These are phyloP conservation scores for Carpinus fangiana DNA, from an alignment of 306 rosid species.

Conservation along the genomic window DNA sequence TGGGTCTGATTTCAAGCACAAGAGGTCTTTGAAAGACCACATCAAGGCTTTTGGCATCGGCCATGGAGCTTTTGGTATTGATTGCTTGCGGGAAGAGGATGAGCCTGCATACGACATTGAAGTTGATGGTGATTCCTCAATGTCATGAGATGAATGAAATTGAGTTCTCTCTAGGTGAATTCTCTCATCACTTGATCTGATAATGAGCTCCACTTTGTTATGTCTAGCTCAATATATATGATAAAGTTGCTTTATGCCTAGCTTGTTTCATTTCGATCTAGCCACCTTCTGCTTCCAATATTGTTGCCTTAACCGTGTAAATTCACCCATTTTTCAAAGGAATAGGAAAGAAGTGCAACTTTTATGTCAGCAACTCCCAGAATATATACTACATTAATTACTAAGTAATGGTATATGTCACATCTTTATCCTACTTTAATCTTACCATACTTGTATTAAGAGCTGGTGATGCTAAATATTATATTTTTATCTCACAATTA, in stretches of 20 bases:
- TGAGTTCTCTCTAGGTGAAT: neutral
- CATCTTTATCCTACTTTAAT: too few relatives aligned
- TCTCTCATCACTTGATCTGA: neutral
- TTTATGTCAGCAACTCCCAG: neutral
- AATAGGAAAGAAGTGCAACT: neutral
- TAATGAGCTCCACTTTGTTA: neutral
- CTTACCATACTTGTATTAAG: too few relatives aligned
- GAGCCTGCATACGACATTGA: conserved; percentile 44
- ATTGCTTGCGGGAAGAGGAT: conserved; percentile 39
- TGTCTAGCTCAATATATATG: neutral
- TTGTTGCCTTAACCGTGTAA: neutral
- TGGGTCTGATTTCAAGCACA: conserved; percentile 76
- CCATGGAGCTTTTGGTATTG: conserved; percentile 37
- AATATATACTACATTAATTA: too few relatives aligned
- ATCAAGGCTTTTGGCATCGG: conserved; percentile 54
- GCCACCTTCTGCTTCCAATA: neutral
- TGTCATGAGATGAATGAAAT: neutral
- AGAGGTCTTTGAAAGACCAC: conserved; percentile 69
- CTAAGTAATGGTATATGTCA: too few relatives aligned
- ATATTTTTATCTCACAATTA: too few relatives aligned
- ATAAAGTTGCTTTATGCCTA: neutral
- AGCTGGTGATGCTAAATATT: too few relatives aligned
- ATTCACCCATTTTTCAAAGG: neutral
- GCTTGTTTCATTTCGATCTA: neutral
- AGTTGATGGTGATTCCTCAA: conserved; percentile 30